These are phyloP conservation scores for Funneliformis caledonium DNA, from an alignment of 371 early-diverging fungal genomes.

Conservation along the genomic window DNA sequence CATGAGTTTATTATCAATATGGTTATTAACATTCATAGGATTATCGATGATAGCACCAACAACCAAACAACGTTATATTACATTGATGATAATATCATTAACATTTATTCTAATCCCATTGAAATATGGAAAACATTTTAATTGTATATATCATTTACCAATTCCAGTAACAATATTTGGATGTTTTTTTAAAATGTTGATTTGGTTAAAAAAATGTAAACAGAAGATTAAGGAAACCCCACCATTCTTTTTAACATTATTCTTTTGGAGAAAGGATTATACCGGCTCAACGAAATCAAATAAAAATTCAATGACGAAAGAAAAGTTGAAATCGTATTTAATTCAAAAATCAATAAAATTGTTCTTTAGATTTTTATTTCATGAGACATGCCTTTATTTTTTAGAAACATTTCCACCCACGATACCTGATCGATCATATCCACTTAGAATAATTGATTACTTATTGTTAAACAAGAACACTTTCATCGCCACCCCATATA, in stretches of 20 bases:
- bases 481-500: not conserved
- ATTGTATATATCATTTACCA: constrained; percentile 12
- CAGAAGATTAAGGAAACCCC: not conserved
- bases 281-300: not conserved
- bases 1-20: not conserved
- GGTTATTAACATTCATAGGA: not conserved
- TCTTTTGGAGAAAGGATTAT: constrained; percentile 6
- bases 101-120: not conserved
- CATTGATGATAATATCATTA: not conserved
- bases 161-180: constrained; percentile 7
- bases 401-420: not conserved
- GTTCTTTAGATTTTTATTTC: not conserved
- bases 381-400: not conserved
- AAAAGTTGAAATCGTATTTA: not conserved
- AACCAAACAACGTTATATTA: not conserved
- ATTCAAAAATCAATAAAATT: not conserved
- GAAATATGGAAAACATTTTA: not conserved
- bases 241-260: constrained; percentile 27
- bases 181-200: constrained; percentile 17
- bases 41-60: not conserved
- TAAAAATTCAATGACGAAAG: not conserved
- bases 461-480: not conserved
- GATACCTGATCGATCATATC: constrained; percentile 19
- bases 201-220: constrained; percentile 31
- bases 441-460: constrained; percentile 24